phyloP scores from a whole-genome alignment of 345 rosid genomes.

The rapeseed (Brassica napus) region Da-Ae NC_063440.1:26531001-26531500 shows the following conservation, averaged over 20 bases:
- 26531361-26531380: too few species aligned
- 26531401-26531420: not conserved
- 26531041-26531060: not conserved
- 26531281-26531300: not conserved
- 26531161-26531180: not conserved
- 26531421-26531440: not conserved
- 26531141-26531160: not conserved
- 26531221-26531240: not conserved
- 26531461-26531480: not conserved
- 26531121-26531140: not conserved
- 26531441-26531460: not conserved
- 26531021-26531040: not conserved
- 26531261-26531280: not conserved
- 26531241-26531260: not conserved
- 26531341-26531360: not conserved
- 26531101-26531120: not conserved
- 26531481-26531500: not conserved
- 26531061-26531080: not conserved
- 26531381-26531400: not conserved
- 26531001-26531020: constrained; percentile 2
- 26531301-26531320: not conserved
- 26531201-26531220: not conserved
- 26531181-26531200: not conserved
- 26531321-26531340: not conserved
- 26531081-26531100: not conserved